These are phyloP conservation scores for Penicillium sp. DNA, from an alignment of 2,329 filamentous ascomycete genomes.

Conservation along the genomic window DNA sequence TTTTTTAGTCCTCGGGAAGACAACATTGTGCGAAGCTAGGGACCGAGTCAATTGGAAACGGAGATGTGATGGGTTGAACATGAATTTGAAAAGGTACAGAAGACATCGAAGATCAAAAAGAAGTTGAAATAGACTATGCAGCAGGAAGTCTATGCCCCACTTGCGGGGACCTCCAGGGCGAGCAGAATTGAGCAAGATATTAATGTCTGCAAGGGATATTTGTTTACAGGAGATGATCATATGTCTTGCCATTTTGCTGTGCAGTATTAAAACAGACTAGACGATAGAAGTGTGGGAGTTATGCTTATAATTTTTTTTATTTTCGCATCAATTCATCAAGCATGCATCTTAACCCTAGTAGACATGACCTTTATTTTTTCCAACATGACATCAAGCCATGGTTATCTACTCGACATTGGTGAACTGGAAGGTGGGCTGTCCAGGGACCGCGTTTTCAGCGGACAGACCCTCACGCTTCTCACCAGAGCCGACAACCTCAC, in stretches of 20 bases:
- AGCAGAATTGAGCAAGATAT: background rate
- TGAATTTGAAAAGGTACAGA: background rate
- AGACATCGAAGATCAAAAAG: background rate
- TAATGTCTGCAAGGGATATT: too few species aligned
- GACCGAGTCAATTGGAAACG: background rate
- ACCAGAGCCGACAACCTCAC: slow-evolving; percentile 46
- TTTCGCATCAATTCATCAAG: slow-evolving; percentile 26
- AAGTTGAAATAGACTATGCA: background rate
- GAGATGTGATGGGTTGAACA: background rate
- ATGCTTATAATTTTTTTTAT: slow-evolving; percentile 18
- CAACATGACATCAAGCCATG: background rate
- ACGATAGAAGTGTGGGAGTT: background rate
- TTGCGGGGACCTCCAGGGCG: background rate
- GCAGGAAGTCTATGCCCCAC: background rate
- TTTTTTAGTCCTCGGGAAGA: slow-evolving; percentile 29
- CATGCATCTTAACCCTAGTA: slow-evolving; percentile 18
- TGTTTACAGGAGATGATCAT: too few species aligned
- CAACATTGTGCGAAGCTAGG: slow-evolving; percentile 23
- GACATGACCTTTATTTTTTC: slow-evolving; percentile 4
- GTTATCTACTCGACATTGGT: slow-evolving; percentile 65
- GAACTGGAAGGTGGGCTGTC: slow-evolving; percentile 79
- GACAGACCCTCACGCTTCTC: slow-evolving; percentile 61
- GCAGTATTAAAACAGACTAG: too few species aligned
- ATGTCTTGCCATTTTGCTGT: too few species aligned
- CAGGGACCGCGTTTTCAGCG: slow-evolving; percentile 78